Percentiles rank a stretch among this genome's conserved stretches.
Evolutionary conservation across 192 early-diverging fungal genomes (phyloP).

Genomic region (Mortierella hygrophila): DNA sequence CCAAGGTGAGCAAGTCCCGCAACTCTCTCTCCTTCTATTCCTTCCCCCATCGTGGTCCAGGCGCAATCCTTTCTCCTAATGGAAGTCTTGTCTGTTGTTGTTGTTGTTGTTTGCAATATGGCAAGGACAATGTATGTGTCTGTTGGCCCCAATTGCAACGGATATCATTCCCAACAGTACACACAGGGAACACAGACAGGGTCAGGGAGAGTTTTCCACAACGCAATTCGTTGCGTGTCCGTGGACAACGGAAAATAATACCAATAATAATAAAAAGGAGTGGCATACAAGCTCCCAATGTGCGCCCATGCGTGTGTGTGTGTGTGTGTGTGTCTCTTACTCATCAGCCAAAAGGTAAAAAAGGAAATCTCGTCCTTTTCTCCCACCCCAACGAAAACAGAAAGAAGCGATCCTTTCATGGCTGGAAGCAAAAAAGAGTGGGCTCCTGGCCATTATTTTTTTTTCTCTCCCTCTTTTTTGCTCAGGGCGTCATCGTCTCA

Average conservation of each 20-base stretch:
- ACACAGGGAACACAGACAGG: too few species aligned
- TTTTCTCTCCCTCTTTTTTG: neutral
- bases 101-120: neutral
- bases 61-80: neutral
- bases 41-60: neutral
- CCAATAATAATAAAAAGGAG: too few species aligned
- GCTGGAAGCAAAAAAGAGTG: neutral
- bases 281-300: too few species aligned
- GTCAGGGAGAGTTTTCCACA: too few species aligned
- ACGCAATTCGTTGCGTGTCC: neutral
- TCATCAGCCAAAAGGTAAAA: neutral
- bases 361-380: neutral
- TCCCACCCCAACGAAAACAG: conserved; percentile 15
- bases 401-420: neutral
- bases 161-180: neutral
- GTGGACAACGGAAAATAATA: too few species aligned
- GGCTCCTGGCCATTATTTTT: neutral
- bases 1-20: neutral
- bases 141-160: neutral
- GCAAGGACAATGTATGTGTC: neutral
- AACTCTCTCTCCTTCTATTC: neutral
- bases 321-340: neutral
- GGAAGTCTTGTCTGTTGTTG: neutral
- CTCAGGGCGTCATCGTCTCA: neutral
- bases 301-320: neutral